phyloP scores from a whole-genome alignment of 306 rosid genomes.

The Vicia villosa region DNA sequence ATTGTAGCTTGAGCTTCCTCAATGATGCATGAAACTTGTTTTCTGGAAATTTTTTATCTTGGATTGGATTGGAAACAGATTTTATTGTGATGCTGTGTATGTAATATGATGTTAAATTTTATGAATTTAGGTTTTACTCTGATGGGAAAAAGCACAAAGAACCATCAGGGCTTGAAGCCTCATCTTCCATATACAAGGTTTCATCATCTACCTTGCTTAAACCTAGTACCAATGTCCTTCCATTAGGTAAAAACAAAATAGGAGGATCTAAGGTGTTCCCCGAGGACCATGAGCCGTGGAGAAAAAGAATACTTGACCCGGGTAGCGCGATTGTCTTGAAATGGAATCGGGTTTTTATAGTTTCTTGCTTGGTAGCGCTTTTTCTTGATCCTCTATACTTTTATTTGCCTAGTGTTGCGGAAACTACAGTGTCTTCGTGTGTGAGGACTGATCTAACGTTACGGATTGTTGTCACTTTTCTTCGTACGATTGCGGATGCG shows the following conservation, averaged over 20 bases:
- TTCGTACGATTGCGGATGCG: conserved; percentile 82
- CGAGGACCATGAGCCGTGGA: conserved; percentile 79
- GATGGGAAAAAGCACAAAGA: conserved; percentile 59
- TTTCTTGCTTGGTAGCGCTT: conserved; percentile 82
- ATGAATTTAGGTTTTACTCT: conserved; percentile 61
- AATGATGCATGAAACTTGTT: too few relatives aligned
- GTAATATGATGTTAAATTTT: background rate
- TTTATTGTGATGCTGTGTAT: conserved; percentile 33
- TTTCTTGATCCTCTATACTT: conserved; percentile 85
- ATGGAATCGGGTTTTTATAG: conserved; percentile 90
- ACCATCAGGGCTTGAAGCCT: conserved; percentile 51
- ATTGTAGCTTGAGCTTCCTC: too few relatives aligned
- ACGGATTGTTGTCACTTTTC: conserved; percentile 76
- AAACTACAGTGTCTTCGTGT: conserved; percentile 49
- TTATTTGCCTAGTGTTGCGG: conserved; percentile 69
- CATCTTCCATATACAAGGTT: conserved; percentile 59
- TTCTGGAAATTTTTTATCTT: too few relatives aligned
- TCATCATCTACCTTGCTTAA: conserved; percentile 57
- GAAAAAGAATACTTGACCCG: conserved; percentile 84
- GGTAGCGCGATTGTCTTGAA: conserved; percentile 81
- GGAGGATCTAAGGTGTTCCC: conserved; percentile 73
- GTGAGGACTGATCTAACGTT: conserved; percentile 70
- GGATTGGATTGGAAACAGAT: too few relatives aligned
- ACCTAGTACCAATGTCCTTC: conserved; percentile 43
- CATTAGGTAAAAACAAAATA: conserved; percentile 50